These are phyloP conservation scores for Amorphotheca resinae DNA, from an alignment of 495 filamentous ascomycete species.

Conservation along the genomic window DNA sequence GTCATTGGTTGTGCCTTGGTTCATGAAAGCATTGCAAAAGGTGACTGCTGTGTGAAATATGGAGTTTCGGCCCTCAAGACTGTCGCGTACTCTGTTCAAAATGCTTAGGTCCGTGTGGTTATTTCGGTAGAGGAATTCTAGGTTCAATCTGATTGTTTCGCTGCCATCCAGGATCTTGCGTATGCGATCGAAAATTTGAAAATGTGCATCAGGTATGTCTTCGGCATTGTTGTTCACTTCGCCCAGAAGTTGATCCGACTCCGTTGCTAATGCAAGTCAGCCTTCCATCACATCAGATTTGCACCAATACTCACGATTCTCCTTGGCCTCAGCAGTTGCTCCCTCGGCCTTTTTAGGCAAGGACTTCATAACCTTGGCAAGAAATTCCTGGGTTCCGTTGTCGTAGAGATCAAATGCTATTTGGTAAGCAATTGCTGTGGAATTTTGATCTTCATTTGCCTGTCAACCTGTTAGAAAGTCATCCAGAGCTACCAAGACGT, in stretches of 20 bases:
- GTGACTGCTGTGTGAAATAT: constrained; percentile 98
- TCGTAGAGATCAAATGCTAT: constrained; percentile 97
- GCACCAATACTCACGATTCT: constrained; percentile 25
- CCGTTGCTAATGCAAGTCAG: constrained; percentile 27
- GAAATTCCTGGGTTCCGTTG: constrained; percentile 93
- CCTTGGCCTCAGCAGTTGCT: constrained; percentile 36
- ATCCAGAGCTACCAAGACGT: not conserved
- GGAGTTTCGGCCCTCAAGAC: constrained; percentile 87
- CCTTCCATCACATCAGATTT: not conserved
- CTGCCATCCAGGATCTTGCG: constrained; percentile 79
- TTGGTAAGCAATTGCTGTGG: constrained; percentile 83
- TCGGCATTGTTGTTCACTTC: constrained; percentile 27
- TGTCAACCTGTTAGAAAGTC: constrained; percentile 7
- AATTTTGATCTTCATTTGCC: constrained; percentile 58
- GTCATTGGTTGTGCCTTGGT: constrained; percentile 95
- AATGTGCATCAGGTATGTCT: constrained; percentile 33
- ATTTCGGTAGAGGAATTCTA: constrained; percentile 93
- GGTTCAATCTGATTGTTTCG: constrained; percentile 81
- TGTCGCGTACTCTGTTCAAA: constrained; percentile 91
- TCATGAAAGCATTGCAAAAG: constrained; percentile 98
- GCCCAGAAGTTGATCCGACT: constrained; percentile 39
- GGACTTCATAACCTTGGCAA: constrained; percentile 76
- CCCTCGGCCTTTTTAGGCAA: constrained; percentile 50
- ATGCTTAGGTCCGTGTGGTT: constrained; percentile 75
- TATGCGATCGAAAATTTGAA: constrained; percentile 62